These are phyloP conservation scores for Ceratocystis alfenasii DNA, from an alignment of 2,329 filamentous ascomycete genomes.

Conservation along the genomic window DNA sequence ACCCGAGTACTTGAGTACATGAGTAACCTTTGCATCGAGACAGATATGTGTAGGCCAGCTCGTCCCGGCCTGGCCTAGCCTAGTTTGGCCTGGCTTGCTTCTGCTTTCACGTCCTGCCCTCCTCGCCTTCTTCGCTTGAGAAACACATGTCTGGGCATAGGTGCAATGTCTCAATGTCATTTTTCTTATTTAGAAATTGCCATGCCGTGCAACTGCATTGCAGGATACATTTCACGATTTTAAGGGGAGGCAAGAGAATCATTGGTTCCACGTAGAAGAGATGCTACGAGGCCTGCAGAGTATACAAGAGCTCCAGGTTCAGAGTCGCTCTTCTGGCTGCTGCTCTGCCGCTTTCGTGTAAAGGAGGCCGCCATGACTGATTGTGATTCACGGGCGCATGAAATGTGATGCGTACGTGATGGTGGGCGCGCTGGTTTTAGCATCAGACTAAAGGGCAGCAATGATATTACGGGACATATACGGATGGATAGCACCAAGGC, in stretches of 20 bases:
- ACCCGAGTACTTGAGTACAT: neutral
- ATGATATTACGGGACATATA: too few relatives aligned
- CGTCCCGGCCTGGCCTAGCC: too few relatives aligned
- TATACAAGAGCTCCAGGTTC: neutral
- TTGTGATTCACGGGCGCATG: neutral
- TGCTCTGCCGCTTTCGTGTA: neutral
- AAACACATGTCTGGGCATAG: neutral
- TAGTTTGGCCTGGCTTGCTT: neutral
- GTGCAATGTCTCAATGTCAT: constrained; percentile 6
- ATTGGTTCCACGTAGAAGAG: constrained; percentile 4
- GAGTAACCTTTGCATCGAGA: too few relatives aligned
- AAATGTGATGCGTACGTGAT: neutral
- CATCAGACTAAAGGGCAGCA: too few relatives aligned
- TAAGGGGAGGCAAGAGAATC: constrained; percentile 1
- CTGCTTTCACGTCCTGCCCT: neutral
- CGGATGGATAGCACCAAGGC: neutral
- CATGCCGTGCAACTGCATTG: constrained; percentile 7
- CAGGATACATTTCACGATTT: neutral
- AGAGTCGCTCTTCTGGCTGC: neutral
- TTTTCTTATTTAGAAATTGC: constrained; percentile 1
- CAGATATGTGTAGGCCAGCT: too few relatives aligned
- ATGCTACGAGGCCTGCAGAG: neutral
- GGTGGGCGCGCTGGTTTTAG: neutral
- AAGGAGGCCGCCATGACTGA: neutral
- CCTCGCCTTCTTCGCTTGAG: neutral